A percentile compares a stretch with the other conserved stretches of the same genome.
Conservation (phyloP, 345 rosid species). For the Viola odorata region DNA sequence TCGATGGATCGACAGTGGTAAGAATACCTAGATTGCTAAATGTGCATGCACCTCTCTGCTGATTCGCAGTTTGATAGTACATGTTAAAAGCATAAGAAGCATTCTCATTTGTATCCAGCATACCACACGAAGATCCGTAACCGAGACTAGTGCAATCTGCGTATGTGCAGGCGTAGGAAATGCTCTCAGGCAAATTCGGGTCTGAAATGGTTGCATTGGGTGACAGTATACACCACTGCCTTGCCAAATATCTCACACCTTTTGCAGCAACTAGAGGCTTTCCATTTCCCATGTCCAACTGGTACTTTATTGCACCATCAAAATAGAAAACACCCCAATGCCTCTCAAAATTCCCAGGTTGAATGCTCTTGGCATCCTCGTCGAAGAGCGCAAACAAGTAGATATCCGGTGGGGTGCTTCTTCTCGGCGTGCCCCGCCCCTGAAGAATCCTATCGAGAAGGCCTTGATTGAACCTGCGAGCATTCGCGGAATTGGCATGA, state of each 20-base stretch:
- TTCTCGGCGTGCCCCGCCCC: slow-evolving; percentile 82
- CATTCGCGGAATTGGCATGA: slow-evolving; percentile 63
- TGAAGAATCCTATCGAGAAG: slow-evolving; percentile 59
- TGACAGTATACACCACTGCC: slow-evolving; percentile 21
- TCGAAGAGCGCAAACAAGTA: slow-evolving; percentile 82
- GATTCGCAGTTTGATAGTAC: slow-evolving; percentile 18
- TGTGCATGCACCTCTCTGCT: slow-evolving; percentile 14
- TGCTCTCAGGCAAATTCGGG: slow-evolving; percentile 11
- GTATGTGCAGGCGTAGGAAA: slow-evolving; percentile 13
- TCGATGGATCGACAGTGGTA: slow-evolving; percentile 20
- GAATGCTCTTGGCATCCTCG: slow-evolving; percentile 76
- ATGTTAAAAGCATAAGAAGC: slow-evolving; percentile 24
- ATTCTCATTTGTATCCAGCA: slow-evolving; percentile 10
- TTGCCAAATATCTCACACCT: slow-evolving; percentile 12
- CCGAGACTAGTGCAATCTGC: slow-evolving; percentile 20
- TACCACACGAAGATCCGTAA: slow-evolving; percentile 17
- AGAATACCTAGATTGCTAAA: slow-evolving; percentile 10
- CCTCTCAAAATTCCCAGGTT: slow-evolving; percentile 85
- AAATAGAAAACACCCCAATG: slow-evolving; percentile 85
- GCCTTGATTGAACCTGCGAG: slow-evolving; percentile 85
- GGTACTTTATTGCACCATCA: slow-evolving; percentile 65
- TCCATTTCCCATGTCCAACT: slow-evolving; percentile 9
- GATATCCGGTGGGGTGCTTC: slow-evolving; percentile 63
- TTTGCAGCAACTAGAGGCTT: slow-evolving; percentile 16
- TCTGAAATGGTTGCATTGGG: slow-evolving; percentile 10